Evolutionary conservation across 306 rosid species (phyloP), one percentile per base, ranked within the genome.

Genomic region (Vicia villosa): DNA sequence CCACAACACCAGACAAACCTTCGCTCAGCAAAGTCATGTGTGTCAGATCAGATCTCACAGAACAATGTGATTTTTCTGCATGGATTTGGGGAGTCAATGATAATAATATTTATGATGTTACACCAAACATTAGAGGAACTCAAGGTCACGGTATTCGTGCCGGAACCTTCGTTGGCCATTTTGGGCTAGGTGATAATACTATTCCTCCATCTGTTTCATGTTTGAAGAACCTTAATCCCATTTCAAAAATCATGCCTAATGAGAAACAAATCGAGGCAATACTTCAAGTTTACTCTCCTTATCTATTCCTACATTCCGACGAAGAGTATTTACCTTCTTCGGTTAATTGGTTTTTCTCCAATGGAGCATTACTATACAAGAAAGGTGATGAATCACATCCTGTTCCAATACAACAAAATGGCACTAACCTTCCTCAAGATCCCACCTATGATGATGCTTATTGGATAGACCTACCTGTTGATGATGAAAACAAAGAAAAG

Each of bases 341-440:
- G 4, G 88, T 86, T 5, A 32, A 67, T 16, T 88, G 97, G 92
- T 86, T 69, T 73, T 88, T 91, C 78, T 8, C 72, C 45, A 82
- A 84, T 50, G 98, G 96, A 5, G 92, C 86, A 28, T 60, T 87
- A 34, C 54, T 92, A 6, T 84, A 79, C 30, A 68, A 69, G 21
- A 84, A 82, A 38, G 84, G 83, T 1, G 64, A 86, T 12, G 88
- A 80, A 16, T 61, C 89, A 30, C 83, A 81, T 3, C 94, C 96
- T 16, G 78, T 81, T 1, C 37, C 81, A 10, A 56, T 89, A 4
- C 75, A 79, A 7, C 78, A 79, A 19, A 74, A 54, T 3, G 95
- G 98, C 8, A 58, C 84, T 6, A 89, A 87, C 69, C 89, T 92
- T 21, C 98, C 95, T 28, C 90, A 83, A 42, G 96, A 86, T 10